phyloP scores from a whole-genome alignment of 2,329 filamentous ascomycete species.

The Albophoma yamanashiensis region DNA sequence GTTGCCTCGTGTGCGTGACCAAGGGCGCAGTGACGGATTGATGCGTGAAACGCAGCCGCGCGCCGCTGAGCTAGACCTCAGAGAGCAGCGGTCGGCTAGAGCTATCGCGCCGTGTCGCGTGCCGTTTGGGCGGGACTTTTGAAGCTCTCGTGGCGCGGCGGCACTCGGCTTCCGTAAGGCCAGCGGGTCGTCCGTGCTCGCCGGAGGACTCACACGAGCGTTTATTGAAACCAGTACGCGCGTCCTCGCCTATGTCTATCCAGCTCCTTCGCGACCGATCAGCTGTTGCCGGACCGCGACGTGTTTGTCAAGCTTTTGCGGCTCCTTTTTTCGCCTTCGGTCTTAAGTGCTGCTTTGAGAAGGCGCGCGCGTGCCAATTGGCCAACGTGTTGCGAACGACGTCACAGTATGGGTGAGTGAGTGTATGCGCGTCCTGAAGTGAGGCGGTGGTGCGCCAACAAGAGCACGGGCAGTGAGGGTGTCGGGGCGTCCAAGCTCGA shows the following conservation, averaged over 20 bases:
- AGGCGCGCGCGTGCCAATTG: neutral
- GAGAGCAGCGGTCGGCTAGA: neutral
- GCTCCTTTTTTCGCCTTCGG: neutral
- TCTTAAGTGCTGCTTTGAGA: neutral
- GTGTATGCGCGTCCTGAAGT: neutral
- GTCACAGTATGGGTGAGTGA: neutral
- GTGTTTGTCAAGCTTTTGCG: neutral
- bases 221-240: neutral
- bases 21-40: neutral
- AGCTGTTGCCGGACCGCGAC: neutral
- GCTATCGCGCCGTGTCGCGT: neutral
- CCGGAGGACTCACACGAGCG: constrained; percentile 1
- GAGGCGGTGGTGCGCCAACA: neutral
- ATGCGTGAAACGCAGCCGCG: neutral
- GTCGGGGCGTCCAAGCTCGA: neutral
- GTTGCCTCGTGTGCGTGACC: neutral
- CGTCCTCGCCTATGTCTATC: neutral
- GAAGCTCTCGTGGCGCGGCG: neutral
- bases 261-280: neutral
- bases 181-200: neutral
- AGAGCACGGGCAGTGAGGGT: neutral
- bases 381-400: neutral
- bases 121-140: neutral
- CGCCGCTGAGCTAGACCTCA: neutral
- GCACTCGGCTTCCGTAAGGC: neutral